These are phyloP conservation scores for Saccharomyces hybrid DNA, from an alignment of 1,139 yeast species.

Conservation along the genomic window DNA sequence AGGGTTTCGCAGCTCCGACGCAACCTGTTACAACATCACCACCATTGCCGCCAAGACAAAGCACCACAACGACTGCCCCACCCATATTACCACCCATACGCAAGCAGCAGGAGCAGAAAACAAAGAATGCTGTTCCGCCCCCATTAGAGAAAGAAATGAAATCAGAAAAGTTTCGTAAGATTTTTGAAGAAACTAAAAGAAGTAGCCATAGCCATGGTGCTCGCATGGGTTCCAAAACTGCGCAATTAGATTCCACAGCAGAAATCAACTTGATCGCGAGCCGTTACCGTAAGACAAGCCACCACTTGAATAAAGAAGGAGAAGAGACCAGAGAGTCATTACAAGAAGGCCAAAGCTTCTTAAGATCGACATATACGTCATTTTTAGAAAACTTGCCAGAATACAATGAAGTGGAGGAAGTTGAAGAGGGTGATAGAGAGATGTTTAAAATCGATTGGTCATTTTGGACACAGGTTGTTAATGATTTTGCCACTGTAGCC, in stretches of 20 bases:
- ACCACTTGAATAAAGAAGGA: slow-evolving; percentile 30
- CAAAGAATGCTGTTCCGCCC: slow-evolving; percentile 28
- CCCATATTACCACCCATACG: slow-evolving; percentile 17
- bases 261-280: slow-evolving; percentile 39
- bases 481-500: slow-evolving; percentile 61
- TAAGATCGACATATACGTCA: slow-evolving; percentile 52
- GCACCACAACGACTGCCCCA: too few species aligned
- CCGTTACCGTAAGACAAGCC: slow-evolving; percentile 35
- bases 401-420: slow-evolving; percentile 17
- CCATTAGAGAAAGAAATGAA: slow-evolving; percentile 28
- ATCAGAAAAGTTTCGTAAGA: slow-evolving; percentile 21
- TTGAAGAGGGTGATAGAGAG: slow-evolving; percentile 23
- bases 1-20: not conserved
- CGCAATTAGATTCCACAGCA: slow-evolving; percentile 21
- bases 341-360: slow-evolving; percentile 49
- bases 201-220: slow-evolving; percentile 8
- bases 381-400: slow-evolving; percentile 19
- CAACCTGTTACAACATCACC: not conserved
- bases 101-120: slow-evolving; percentile 2
- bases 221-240: slow-evolving; percentile 11
- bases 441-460: slow-evolving; percentile 64
- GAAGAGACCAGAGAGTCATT: slow-evolving; percentile 41
- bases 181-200: slow-evolving; percentile 11
- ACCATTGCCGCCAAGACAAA: too few species aligned
- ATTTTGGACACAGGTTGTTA: slow-evolving; percentile 80